These are phyloP conservation scores for Tetraselmis chui DNA, from an alignment of 139 green algal genomes.

Conservation along the genomic window DNA sequence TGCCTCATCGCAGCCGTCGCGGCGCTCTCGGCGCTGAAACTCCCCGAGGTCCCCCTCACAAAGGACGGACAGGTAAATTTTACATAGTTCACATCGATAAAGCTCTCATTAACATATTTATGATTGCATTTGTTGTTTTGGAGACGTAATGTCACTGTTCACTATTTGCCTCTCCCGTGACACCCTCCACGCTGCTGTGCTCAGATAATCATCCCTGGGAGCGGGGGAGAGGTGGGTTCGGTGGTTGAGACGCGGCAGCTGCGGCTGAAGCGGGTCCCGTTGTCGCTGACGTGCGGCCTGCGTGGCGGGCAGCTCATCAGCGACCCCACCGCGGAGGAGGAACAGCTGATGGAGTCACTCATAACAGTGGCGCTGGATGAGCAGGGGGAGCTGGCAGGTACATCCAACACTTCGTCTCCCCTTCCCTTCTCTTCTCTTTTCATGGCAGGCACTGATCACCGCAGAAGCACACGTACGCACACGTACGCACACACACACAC, in stretches of 20 bases:
- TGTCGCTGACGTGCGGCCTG: background rate
- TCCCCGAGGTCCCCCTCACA: background rate
- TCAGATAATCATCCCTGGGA: background rate
- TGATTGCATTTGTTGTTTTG: too few species aligned
- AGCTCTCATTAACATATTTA: too few species aligned
- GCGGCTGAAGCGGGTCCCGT: background rate
- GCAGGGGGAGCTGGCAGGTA: background rate
- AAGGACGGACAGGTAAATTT: background rate
- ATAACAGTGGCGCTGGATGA: background rate
- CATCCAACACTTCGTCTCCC: too few species aligned
- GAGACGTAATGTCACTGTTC: background rate
- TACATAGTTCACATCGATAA: too few species aligned
- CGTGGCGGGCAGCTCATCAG: background rate
- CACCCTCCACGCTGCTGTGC: background rate
- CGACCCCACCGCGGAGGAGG: background rate
- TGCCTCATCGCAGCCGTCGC: background rate
- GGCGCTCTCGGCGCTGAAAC: background rate
- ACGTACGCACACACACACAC: too few species aligned
- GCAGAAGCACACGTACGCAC: too few species aligned
- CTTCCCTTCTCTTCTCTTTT: too few species aligned
- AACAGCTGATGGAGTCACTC: background rate
- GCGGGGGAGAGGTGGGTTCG: too few species aligned
- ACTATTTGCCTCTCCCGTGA: too few species aligned
- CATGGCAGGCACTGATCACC: background rate
- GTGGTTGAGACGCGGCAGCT: background rate